Evolutionary conservation across 2,329 filamentous ascomycete genomes (phyloP).

Genomic region (Immersiporthe knoxdaviesiana): DNA sequence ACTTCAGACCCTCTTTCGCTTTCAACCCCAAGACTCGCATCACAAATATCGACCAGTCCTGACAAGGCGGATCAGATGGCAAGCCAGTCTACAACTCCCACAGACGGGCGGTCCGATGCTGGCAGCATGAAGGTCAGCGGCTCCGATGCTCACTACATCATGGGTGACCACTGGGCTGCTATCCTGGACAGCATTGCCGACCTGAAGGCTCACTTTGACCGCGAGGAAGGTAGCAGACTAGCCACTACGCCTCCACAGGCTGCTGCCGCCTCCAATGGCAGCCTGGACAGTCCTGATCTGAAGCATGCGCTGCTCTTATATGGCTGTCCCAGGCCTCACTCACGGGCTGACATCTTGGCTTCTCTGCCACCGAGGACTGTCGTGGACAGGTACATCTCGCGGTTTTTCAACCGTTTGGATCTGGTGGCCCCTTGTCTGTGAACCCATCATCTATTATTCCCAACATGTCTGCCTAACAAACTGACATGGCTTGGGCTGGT

Average conservation of each 20-base stretch:
- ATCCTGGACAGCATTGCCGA: slow-evolving; percentile 46
- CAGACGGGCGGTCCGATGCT: not conserved
- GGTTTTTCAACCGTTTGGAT: slow-evolving; percentile 39
- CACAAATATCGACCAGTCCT: not conserved
- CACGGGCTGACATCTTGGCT: slow-evolving; percentile 39
- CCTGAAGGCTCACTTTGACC: slow-evolving; percentile 42
- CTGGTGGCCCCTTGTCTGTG: slow-evolving; percentile 16
- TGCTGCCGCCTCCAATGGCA: not conserved
- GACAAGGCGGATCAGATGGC: not conserved
- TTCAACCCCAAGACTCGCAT: not conserved
- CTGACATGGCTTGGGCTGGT: not conserved
- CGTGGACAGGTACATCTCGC: slow-evolving; percentile 41
- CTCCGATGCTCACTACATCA: slow-evolving; percentile 40
- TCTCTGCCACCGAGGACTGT: slow-evolving; percentile 38
- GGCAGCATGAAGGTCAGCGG: slow-evolving; percentile 32
- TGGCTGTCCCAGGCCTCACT: not conserved
- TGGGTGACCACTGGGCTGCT: slow-evolving; percentile 45
- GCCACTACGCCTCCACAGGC: not conserved
- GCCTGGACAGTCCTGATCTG: not conserved
- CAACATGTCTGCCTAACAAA: not conserved
- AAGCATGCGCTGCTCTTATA: slow-evolving; percentile 40
- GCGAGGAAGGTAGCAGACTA: slow-evolving; percentile 28
- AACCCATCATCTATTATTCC: too few species aligned
- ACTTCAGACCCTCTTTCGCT: not conserved
- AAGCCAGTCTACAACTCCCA: not conserved